These are phyloP conservation scores for Chrysoporthe deuterocubensis DNA, from an alignment of 2,329 filamentous ascomycete genomes.

Conservation along the genomic window DNA sequence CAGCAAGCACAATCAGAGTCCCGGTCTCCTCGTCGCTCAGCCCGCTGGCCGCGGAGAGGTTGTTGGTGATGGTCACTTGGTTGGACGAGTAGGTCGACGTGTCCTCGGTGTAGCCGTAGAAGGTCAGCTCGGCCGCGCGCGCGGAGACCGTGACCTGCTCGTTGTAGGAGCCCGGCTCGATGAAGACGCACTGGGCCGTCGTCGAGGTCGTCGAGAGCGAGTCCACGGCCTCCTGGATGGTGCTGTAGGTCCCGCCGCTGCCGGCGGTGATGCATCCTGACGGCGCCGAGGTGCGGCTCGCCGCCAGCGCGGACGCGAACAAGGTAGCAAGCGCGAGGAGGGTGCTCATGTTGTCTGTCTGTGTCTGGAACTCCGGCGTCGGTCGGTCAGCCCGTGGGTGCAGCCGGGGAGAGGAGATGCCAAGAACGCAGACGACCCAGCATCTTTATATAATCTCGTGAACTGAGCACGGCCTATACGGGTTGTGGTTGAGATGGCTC, in stretches of 20 bases:
- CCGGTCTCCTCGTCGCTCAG: conserved; percentile 57
- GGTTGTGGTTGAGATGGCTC: background rate
- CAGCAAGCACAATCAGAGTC: conserved; percentile 49
- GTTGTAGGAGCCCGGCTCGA: conserved; percentile 62
- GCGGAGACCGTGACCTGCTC: conserved; percentile 61
- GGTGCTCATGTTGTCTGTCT: conserved; percentile 24
- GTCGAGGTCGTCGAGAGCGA: conserved; percentile 58
- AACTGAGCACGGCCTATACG: background rate
- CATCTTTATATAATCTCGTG: background rate
- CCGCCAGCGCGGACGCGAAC: conserved; percentile 34
- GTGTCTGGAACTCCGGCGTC: background rate
- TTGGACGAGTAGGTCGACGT: conserved; percentile 58
- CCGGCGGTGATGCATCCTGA: conserved; percentile 55
- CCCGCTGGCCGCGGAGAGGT: conserved; percentile 49
- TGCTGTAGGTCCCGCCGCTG: conserved; percentile 41
- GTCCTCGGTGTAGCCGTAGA: conserved; percentile 58
- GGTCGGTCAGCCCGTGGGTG: background rate
- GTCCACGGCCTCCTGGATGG: conserved; percentile 61
- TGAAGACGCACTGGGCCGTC: conserved; percentile 62
- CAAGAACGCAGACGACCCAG: background rate
- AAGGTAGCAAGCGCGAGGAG: conserved; percentile 16
- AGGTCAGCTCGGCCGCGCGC: conserved; percentile 53
- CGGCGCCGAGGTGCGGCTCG: conserved; percentile 45
- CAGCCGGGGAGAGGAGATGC: background rate
- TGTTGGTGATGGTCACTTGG: conserved; percentile 56